phyloP scores from a whole-genome alignment of 352 stramenopile genomes.

The Pilasporangium apinafurcum region DNA sequence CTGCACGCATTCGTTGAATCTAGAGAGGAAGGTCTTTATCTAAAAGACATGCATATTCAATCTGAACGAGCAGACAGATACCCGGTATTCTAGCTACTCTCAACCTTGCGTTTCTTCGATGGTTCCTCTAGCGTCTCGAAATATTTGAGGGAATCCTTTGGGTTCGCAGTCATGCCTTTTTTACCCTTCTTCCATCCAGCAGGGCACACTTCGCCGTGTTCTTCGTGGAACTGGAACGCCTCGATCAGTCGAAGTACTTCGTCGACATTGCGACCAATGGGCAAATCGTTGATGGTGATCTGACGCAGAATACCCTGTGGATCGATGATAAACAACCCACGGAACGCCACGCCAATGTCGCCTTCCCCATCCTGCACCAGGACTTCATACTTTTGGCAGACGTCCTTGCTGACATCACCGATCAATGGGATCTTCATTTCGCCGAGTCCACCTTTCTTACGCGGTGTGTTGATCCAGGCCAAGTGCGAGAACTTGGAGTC shows the following conservation, averaged over 20 bases:
- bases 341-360: constrained; percentile 71
- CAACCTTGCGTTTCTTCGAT: no score
- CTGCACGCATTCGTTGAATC: no score
- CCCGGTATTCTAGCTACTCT: no score
- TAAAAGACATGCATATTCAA: no score
- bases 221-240: constrained; percentile 89
- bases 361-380: constrained; percentile 52
- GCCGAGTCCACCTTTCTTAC: constrained; percentile 86
- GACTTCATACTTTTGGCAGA: constrained; percentile 82
- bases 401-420: constrained; percentile 85
- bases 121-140: constrained; percentile 37
- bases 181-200: constrained; percentile 90
- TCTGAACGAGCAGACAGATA: no score
- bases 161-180: constrained; percentile 81
- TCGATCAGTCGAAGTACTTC: constrained; percentile 89
- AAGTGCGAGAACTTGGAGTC: constrained; percentile 89
- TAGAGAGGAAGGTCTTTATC: no score
- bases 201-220: constrained; percentile 89
- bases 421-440: constrained; percentile 90
- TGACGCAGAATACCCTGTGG: constrained; percentile 72
- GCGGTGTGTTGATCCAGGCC: constrained; percentile 86
- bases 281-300: constrained; percentile 87
- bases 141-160: constrained; percentile 73
- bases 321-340: constrained; percentile 91
- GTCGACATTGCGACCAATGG: constrained; percentile 86